Evolutionary conservation across 2,329 filamentous ascomycete genomes (phyloP), one percentile per base, ranked within the genome.

Genomic region (Fusarium austroafricanum): DNA sequence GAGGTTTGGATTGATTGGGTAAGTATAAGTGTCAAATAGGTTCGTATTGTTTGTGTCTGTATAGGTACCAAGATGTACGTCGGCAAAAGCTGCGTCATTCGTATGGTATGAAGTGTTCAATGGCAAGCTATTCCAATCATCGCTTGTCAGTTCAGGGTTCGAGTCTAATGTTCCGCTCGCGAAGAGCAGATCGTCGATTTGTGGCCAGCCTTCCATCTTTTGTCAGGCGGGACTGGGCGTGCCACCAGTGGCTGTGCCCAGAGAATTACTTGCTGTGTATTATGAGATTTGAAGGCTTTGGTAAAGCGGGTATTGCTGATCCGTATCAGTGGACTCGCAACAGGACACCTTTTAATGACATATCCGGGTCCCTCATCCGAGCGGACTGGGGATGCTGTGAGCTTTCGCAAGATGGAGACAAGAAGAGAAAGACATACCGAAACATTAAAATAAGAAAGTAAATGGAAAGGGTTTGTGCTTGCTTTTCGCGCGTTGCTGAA

Each of bases 41-140:
- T 11, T 14, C 5, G 37, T 17, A 20, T 42, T 18, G 4, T 6
- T 10, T 10, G 15, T 12, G 10, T 40, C 21, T 18, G 23, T 1
- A 18, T 37, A 6, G 0, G 14, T 26, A 9, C 15, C 42, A 18
- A 15, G 10, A 2, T 35, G 31, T 18, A 61, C 51, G 50, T 66
- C 56, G 37, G 63, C 62, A 67, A 28, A 33, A 5, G 8, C 5
- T 67, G 63, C 63, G 40, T 67, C 62, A 62, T 66, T 33, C 63
- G 43, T 38, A 56, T 10, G 2, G 23, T 20, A 31, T 10, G 5
- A 11, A 20, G 12, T 10, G 29, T 40, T 10, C 20, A 31, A 11
- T 17, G 11, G 15, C 17, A 42, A 29, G 21, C 5, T 14, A 7
- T 35, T n/a, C 12, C 15, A 35, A 9, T 21, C 7, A 18, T 9